Evolutionary conservation across 306 rosid species (phyloP), one percentile per base, ranked within the genome.

Genomic region (Cicer bijugum): DNA sequence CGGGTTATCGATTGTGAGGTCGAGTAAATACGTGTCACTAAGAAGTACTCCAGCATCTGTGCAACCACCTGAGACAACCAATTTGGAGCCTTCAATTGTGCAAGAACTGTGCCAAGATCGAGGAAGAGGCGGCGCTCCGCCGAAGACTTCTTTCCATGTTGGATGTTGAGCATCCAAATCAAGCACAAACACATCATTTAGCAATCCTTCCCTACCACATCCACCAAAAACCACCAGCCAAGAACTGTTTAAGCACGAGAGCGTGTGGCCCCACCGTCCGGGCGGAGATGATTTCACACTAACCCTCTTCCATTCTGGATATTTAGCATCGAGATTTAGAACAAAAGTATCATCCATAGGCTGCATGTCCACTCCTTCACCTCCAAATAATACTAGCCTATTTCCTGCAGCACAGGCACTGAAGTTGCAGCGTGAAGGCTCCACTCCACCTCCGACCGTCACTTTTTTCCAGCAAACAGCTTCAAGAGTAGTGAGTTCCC

Each of bases 101-200:
- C 99, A 94, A 69, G 99, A 85, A 77, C 99, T 91, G 80, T 94
- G 99, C 99, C 99, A 94, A 43, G 99, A 91, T 85, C 99, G 81
- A 2, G 99, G 96, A 64, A 85, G 90, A 2, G 99, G 99, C 0
- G 99, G 96, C 39, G 96, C 83, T 76, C 93, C 93, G 23, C 97
- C 97, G 0, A 70, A 87, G 33, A 94, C 90, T 72, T 94, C 97
- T 79, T 44, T 94, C 99, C 99, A 94, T 20, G 95, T 91, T 71
- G 99, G 97, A 82, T 90, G 99, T 43, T 90, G 88, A 72, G 99
- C 96, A 80, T 94, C 99, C 88, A 94, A 84, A 86, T 94, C 97
- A n/a, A 94, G 95, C 56, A 91, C 88, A 53, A 90, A 94, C 16
- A 91, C 99, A 67, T 94, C 99, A 59, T 94, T 94, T 33, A 94